Conservation (phyloP, 2,329 filamentous ascomycete genomes). For the Trichoderma sp. region DNA sequence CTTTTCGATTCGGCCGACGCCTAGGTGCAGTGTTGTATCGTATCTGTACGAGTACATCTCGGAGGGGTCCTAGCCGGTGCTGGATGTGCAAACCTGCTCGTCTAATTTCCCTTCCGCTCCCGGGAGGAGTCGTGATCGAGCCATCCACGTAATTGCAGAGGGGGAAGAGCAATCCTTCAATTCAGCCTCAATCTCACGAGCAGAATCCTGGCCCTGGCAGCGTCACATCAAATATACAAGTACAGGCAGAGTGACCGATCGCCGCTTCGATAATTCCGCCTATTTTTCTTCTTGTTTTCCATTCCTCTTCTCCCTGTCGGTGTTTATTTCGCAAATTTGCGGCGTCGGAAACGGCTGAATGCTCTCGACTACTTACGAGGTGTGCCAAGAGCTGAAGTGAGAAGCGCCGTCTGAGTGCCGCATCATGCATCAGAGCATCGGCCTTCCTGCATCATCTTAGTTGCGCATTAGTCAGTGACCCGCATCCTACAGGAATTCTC, state of each 20-base stretch:
- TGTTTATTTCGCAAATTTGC: neutral
- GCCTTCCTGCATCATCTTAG: slow-evolving; percentile 11
- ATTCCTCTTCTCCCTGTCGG: neutral
- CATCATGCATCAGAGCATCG: slow-evolving; percentile 5
- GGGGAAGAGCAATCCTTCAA: slow-evolving; percentile 14
- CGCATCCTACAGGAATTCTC: neutral
- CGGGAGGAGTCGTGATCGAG: slow-evolving; percentile 8
- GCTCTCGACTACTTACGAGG: neutral
- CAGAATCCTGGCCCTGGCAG: slow-evolving; percentile 9
- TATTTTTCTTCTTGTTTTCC: neutral
- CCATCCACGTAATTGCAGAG: slow-evolving; percentile 1
- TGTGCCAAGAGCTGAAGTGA: neutral
- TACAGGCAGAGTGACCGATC: neutral
- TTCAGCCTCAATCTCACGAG: slow-evolving; percentile 14
- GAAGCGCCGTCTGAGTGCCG: slow-evolving; percentile 3
- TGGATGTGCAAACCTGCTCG: neutral
- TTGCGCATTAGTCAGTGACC: neutral
- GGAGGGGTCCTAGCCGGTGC: neutral
- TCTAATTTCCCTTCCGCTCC: slow-evolving; percentile 16
- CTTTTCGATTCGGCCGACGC: neutral
- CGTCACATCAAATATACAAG: neutral
- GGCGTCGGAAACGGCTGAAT: neutral
- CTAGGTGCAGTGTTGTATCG: neutral
- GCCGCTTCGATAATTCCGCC: neutral
- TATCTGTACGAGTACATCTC: neutral